These are phyloP conservation scores for Corynespora cassiicola DNA, from an alignment of 2,329 filamentous ascomycete species.

Conservation along the genomic window DNA sequence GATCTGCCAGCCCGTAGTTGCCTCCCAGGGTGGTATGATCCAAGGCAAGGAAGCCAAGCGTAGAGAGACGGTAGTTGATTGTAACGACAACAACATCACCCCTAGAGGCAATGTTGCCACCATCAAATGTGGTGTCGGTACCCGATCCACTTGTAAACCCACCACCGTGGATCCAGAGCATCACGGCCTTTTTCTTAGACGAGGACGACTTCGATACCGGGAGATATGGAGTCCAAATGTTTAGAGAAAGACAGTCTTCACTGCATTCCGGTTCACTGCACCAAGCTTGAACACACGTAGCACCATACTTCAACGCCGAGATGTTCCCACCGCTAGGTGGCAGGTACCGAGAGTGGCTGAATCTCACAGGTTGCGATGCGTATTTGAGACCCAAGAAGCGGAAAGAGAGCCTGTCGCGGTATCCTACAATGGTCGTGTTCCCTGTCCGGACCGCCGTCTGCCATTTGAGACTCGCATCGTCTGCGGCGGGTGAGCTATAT, in stretches of 20 bases:
- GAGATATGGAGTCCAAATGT: slow-evolving; percentile 48
- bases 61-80: slow-evolving; percentile 51
- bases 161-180: slow-evolving; percentile 57
- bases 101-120: slow-evolving; percentile 53
- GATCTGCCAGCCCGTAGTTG: slow-evolving; percentile 59
- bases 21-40: slow-evolving; percentile 54
- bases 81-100: slow-evolving; percentile 55
- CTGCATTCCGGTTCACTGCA: slow-evolving; percentile 25
- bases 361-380: slow-evolving; percentile 52
- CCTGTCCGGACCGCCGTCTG: slow-evolving; percentile 24
- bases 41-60: slow-evolving; percentile 43
- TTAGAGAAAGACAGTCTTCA: slow-evolving; percentile 58
- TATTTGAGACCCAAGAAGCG: slow-evolving; percentile 60
- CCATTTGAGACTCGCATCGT: slow-evolving; percentile 15
- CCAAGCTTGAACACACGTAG: slow-evolving; percentile 50
- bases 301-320: slow-evolving; percentile 40
- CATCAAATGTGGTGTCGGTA: slow-evolving; percentile 54
- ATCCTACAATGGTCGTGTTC: slow-evolving; percentile 38
- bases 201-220: slow-evolving; percentile 20
- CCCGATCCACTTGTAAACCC: slow-evolving; percentile 50
- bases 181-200: slow-evolving; percentile 49
- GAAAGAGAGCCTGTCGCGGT: slow-evolving; percentile 56
- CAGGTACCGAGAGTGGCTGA: slow-evolving; percentile 53
- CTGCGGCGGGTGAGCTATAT: slow-evolving; percentile 5
- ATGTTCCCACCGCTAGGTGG: slow-evolving; percentile 39